Base-by-base conservation (phyloP, 805 yeast species). In the Scheffersomyces stipitis region DNA sequence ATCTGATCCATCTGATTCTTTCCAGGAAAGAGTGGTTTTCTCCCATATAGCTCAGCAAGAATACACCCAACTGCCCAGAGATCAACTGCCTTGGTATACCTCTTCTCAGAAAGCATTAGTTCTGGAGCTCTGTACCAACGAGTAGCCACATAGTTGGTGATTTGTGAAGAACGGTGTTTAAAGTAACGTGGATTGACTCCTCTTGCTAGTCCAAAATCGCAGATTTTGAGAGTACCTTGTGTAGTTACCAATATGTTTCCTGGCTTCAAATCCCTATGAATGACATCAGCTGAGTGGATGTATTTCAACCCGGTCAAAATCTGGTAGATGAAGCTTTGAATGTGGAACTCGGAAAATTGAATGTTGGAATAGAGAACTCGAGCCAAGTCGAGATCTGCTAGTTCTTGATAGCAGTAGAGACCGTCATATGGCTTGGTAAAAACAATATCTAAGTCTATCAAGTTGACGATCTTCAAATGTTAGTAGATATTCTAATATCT, bases 111-210 rank as follows among this genome's bases (percentile, higher is more conserved):
- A 23, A 89, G 60, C 30, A 90, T 76, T 32, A 90, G 69, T 52
- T 90, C 98, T 0, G 98, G 98, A 0, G 97, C 96, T 30, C 98
- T 70, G 53, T 90, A 90, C 96, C 96, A 90, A 40, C 97, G 66
- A 0, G 97, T 90, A 0, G 96, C 96, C 16, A 90, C 96, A 54
- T 90, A 90, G 48, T 80, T 82, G 8, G 95, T 86, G 18, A 86
- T 85, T 12, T 75, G 69, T 20, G 64, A 52, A 3, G 64, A 42
- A 26, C 56, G 63, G 12, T 66, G 58, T 33, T 58, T 62, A 42
- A 59, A 44, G 31, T 34, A 55, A 15, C 40, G 43, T 7, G 56
- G 64, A 50, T 52, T 61, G 9, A 87, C 69, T 1, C 95, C 95
- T 53, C 97, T 69, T 1, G 97, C 96, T 24, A 90, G 67, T 0